Evolutionary conservation across 768 basidiomycete species (phyloP).

Genomic region (Leccinum incarnatum): DNA sequence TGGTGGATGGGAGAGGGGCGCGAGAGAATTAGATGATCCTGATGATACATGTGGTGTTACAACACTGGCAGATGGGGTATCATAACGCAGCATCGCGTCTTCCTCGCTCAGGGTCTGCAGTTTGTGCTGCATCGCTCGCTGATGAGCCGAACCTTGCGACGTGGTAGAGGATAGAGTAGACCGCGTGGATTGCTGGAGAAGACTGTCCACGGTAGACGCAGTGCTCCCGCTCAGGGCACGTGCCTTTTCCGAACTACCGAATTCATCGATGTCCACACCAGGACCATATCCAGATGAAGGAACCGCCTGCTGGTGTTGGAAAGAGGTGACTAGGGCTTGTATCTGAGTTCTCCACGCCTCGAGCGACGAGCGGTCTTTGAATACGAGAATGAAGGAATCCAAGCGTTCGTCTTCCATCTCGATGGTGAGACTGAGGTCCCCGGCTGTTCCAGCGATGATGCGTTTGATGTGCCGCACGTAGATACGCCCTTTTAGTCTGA

Average conservation of each 20-base stretch:
- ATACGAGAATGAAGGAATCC: slow-evolving; percentile 94
- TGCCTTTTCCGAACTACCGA: slow-evolving; percentile 73
- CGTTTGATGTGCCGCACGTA: slow-evolving; percentile 93
- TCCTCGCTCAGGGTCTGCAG: slow-evolving; percentile 70
- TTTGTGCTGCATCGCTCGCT: slow-evolving; percentile 40
- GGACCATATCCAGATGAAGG: slow-evolving; percentile 36
- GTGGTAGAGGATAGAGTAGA: slow-evolving; percentile 75
- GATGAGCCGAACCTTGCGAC: slow-evolving; percentile 57
- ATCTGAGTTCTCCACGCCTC: slow-evolving; percentile 89
- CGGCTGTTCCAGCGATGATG: slow-evolving; percentile 76
- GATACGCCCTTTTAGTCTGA: slow-evolving; percentile 92
- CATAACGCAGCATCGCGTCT: slow-evolving; percentile 60
- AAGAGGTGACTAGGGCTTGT: slow-evolving; percentile 68
- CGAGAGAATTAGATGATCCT: slow-evolving; percentile 76
- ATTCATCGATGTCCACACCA: slow-evolving; percentile 65
- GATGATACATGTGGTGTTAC: slow-evolving; percentile 71
- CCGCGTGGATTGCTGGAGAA: slow-evolving; percentile 62
- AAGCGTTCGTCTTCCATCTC: slow-evolving; percentile 95
- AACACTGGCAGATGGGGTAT: slow-evolving; percentile 45
- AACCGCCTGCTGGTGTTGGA: slow-evolving; percentile 53
- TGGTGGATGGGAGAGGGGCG: slow-evolving; percentile 80
- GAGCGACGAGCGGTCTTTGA: slow-evolving; percentile 84
- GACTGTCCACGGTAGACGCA: slow-evolving; percentile 52
- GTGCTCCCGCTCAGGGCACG: slow-evolving; percentile 80
- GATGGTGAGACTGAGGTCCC: slow-evolving; percentile 92